phyloP scores from a whole-genome alignment of 306 rosid genomes.

The Pueraria montana region DNA sequence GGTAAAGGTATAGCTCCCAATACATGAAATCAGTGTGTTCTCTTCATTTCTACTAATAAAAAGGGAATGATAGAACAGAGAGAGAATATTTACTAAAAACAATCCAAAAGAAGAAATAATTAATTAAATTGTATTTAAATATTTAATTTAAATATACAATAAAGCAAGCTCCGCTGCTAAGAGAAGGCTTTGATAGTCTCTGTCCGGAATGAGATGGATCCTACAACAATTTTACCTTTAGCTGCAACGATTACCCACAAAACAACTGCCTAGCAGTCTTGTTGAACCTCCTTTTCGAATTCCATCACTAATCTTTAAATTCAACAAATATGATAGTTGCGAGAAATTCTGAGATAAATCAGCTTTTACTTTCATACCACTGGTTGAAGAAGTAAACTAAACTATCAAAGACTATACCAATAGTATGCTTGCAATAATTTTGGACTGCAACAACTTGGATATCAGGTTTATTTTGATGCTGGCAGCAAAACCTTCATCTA shows the following conservation, averaged over 20 bases:
- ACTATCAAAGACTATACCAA: slow-evolving; percentile 8
- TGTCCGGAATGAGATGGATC: neutral
- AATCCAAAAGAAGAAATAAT: slow-evolving; percentile 22
- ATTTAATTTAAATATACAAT: neutral
- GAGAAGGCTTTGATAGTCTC: too few relatives aligned
- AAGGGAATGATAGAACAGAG: neutral
- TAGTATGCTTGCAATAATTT: slow-evolving; percentile 7
- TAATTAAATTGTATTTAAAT: slow-evolving; percentile 11
- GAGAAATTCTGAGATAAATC: slow-evolving; percentile 10
- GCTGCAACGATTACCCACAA: neutral
- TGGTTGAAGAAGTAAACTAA: slow-evolving; percentile 5
- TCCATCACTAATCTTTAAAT: slow-evolving; percentile 15
- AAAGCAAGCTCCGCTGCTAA: neutral
- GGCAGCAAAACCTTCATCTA: slow-evolving; percentile 13
- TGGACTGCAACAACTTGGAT: neutral
- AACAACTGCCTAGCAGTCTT: neutral
- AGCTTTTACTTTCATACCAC: slow-evolving; percentile 19
- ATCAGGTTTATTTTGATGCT: neutral
- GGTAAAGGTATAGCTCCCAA: neutral
- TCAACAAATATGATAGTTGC: slow-evolving; percentile 3
- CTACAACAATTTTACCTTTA: slow-evolving; percentile 29
- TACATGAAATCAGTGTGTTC: neutral
- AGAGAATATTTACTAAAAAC: neutral
- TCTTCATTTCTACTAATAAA: neutral
- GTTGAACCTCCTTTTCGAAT: slow-evolving; percentile 22